Evolutionary conservation across 495 filamentous ascomycete species (phyloP), one percentile per base, ranked within the genome.

Genomic region (Penicillium cataractarum): DNA sequence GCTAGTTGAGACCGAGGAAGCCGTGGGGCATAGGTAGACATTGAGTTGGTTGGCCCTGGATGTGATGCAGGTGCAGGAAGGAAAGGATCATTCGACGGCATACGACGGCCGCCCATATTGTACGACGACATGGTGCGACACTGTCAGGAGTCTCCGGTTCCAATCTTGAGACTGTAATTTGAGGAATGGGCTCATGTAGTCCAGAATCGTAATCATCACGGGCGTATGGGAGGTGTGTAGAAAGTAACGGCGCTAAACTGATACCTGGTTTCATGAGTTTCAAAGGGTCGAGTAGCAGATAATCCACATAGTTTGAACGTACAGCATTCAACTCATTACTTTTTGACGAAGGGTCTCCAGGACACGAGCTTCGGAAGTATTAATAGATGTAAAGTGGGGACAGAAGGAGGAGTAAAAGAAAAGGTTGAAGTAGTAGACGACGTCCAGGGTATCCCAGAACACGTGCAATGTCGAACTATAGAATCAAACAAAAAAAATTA

Each of bases 111-210:
- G 55, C 71, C 69, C 70, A 64, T 58, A 68, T 71, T 75, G 68
- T 80, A 79, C 69, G 67, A 80, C 69, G 69, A 66, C 74, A 80
- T 78, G 57, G 72, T 74, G 68, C 57, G 67, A 76, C 63, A 58
- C 59, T 55, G 58, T 63, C 35, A 65, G 61, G 49, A 68, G 58
- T 66, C 62, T 62, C 66, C 61, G 62, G 64, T 55, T 75, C 56
- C 70, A 73, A 65, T 70, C 55, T 64, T 65, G 59, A 67, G 67
- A 70, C 65, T 59, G 72, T 60, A 63, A 52, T 67, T 73, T 55
- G 49, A 71, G 50, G 67, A 54, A 59, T 65, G 60, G 62, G 65
- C 65, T 63, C 65, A 64, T 66, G 55, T 60, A 57, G 39, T 57
- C 68, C 62, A 60, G 56, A 62, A 66, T 59, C 27, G 61, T 58